Evolutionary conservation across 1,139 yeast species (phyloP).

Genomic region (Eremothecium coryli): DNA sequence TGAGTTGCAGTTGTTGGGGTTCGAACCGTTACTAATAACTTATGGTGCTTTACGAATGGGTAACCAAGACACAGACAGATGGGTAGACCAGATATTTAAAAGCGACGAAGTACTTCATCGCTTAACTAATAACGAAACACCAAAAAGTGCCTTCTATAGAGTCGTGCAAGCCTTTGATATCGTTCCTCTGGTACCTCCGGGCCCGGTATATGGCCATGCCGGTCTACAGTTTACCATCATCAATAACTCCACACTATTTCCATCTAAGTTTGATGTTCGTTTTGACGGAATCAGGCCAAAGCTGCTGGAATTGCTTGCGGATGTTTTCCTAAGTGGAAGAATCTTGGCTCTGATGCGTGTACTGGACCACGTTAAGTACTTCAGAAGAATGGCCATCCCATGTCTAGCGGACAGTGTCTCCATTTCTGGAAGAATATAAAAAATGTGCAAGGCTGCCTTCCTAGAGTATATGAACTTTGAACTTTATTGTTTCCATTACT

Average conservation of each 20-base stretch:
- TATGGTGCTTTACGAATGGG: constrained; percentile 52
- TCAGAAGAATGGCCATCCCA: constrained; percentile 6
- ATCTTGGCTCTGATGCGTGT: background rate
- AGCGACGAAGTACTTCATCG: constrained; percentile 20
- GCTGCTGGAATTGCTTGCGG: background rate
- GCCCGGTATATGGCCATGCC: constrained; percentile 33
- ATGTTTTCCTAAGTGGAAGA: background rate
- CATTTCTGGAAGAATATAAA: no score
- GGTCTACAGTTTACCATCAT: constrained; percentile 39
- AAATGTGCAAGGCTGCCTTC: no score
- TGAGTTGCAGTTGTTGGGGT: constrained; percentile 41
- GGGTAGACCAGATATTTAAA: constrained; percentile 37
- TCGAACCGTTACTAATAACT: constrained; percentile 39
- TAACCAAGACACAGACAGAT: constrained; percentile 36
- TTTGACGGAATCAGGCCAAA: constrained; percentile 1
- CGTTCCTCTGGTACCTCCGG: constrained; percentile 46
- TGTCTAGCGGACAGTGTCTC: constrained; percentile 4
- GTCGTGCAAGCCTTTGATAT: constrained; percentile 46
- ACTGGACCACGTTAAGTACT: background rate
- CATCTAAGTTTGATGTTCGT: constrained; percentile 20
- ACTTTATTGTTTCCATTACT: no score
- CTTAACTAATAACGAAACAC: constrained; percentile 10
- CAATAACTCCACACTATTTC: background rate
- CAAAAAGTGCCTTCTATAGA: constrained; percentile 33
- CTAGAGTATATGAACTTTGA: no score